phyloP scores from a whole-genome alignment of 1,284 basidiomycete species.

The Kwoniella shivajii region DNA sequence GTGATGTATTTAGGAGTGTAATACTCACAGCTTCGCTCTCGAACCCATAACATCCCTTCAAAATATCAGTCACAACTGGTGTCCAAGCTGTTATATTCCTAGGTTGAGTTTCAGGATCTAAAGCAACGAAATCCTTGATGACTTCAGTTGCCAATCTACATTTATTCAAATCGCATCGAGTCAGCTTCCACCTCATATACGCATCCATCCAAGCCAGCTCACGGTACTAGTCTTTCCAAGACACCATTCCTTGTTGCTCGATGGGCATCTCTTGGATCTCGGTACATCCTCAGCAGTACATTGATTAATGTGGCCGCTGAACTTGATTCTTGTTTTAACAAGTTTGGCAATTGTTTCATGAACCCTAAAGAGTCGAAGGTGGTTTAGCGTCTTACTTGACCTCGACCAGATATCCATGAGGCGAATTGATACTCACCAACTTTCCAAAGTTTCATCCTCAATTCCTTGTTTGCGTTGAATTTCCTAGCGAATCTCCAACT shows the following conservation, averaged over 20 bases:
- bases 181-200: not conserved
- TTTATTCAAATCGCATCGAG: too few species aligned
- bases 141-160: slow-evolving; percentile 86
- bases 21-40: slow-evolving; percentile 80
- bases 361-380: slow-evolving; percentile 67
- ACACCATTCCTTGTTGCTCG: slow-evolving; percentile 79
- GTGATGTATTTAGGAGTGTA: not conserved
- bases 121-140: slow-evolving; percentile 84
- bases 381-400: too few species aligned
- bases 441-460: slow-evolving; percentile 97
- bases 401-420: not conserved
- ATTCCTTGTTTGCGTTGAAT: slow-evolving; percentile 98
- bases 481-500: slow-evolving; percentile 95
- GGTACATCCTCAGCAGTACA: slow-evolving; percentile 90
- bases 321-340: slow-evolving; percentile 97
- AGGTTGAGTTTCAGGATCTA: slow-evolving; percentile 86
- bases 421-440: slow-evolving; percentile 69
- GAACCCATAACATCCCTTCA: slow-evolving; percentile 85
- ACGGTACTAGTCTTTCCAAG: slow-evolving; percentile 87
- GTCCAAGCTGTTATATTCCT: slow-evolving; percentile 98
- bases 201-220: slow-evolving; percentile 58
- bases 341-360: slow-evolving; percentile 98
- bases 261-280: slow-evolving; percentile 83
- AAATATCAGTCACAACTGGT: slow-evolving; percentile 90
- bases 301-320: slow-evolving; percentile 95